A percentile compares a stretch with the other conserved stretches of the same genome.
These are phyloP conservation scores for Melastoma candidum DNA, from an alignment of 441 rosid species.

Conservation along the genomic window DNA sequence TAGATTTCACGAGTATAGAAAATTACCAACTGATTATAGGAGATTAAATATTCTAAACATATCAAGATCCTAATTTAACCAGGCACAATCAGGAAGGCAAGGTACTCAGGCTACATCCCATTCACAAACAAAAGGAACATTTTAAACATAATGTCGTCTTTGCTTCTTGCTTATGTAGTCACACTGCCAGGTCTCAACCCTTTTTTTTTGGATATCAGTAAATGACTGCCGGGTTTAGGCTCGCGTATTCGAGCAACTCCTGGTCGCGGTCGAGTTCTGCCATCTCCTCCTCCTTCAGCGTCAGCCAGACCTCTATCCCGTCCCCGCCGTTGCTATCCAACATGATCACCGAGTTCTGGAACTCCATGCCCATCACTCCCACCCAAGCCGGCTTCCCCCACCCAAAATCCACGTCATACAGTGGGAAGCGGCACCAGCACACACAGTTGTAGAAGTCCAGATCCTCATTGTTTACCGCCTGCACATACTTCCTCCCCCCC, in stretches of 20 bases:
- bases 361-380: neutral
- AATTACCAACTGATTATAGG: too few species aligned
- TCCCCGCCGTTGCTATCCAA: neutral
- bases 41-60: too few species aligned
- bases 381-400: conserved; percentile 14
- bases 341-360: conserved; percentile 1
- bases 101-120: too few species aligned
- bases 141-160: too few species aligned
- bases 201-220: too few species aligned
- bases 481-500: neutral
- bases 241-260: conserved; percentile 3
- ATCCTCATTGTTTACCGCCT: neutral
- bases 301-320: conserved; percentile 11
- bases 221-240: neutral
- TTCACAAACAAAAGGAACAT: too few species aligned
- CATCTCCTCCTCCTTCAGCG: conserved; percentile 8
- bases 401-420: conserved; percentile 11
- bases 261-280: conserved; percentile 3
- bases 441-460: conserved; percentile 1
- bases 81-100: too few species aligned
- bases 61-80: too few species aligned
- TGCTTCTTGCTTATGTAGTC: too few species aligned
- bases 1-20: too few species aligned
- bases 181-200: too few species aligned
- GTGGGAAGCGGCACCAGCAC: conserved; percentile 11